phyloP scores from a whole-genome alignment of 192 early-diverging fungal genomes.

The Coemansia sp. region DNA sequence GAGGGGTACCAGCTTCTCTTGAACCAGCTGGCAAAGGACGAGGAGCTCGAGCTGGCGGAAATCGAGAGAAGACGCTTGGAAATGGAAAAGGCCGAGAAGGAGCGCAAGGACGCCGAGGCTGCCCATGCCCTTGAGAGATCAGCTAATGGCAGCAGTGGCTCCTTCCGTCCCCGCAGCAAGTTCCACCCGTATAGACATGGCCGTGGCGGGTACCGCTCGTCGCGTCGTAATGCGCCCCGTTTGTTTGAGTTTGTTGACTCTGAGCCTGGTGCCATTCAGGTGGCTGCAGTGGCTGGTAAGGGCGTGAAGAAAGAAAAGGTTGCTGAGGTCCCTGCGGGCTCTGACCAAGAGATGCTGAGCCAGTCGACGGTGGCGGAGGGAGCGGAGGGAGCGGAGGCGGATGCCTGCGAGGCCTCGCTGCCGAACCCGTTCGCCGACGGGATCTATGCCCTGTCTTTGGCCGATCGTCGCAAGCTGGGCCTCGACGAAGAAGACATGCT shows the following conservation, averaged over 20 bases:
- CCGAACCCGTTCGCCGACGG: constrained; percentile 33
- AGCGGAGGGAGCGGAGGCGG: not conserved
- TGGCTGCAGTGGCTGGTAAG: not conserved
- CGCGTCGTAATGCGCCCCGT: constrained; percentile 8
- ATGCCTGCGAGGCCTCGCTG: not conserved
- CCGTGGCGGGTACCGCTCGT: not conserved
- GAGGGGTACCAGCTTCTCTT: constrained; percentile 40
- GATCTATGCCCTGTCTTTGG: constrained; percentile 36
- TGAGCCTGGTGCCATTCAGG: not conserved
- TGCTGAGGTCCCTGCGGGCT: not conserved
- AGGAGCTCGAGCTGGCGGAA: constrained; percentile 40
- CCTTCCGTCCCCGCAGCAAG: constrained; percentile 4
- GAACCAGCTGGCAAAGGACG: constrained; percentile 40
- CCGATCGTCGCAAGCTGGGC: constrained; percentile 40
- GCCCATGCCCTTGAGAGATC: constrained; percentile 7
- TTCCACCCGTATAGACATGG: not conserved
- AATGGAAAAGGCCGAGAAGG: constrained; percentile 41
- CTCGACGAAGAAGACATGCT: constrained; percentile 19
- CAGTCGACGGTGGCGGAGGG: not conserved
- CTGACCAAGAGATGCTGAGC: constrained; percentile 9
- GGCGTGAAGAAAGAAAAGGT: not conserved
- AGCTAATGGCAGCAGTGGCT: not conserved
- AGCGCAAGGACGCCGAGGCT: constrained; percentile 47
- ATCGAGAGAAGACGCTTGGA: constrained; percentile 30
- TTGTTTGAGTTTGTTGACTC: constrained; percentile 47